These are phyloP conservation scores for Aspergillus pseudotamarii DNA, from an alignment of 2,329 filamentous ascomycete species.

Conservation along the genomic window DNA sequence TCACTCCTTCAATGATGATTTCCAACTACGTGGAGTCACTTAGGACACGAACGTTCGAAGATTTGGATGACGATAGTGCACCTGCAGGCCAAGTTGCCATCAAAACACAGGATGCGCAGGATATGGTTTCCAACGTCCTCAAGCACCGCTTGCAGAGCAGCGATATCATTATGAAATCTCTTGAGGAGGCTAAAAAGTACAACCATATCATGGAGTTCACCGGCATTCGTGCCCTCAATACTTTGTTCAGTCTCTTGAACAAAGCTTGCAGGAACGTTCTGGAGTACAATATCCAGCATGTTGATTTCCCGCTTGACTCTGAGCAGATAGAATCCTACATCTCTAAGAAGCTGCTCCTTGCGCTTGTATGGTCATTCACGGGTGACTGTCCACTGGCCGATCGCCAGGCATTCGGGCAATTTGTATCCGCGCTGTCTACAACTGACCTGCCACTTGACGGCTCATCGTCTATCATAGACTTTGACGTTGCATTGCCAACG, in stretches of 20 bases:
- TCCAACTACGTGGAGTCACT: conserved; percentile 85
- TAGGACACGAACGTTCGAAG: conserved; percentile 82
- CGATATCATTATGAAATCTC: conserved; percentile 75
- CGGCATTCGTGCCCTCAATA: conserved; percentile 83
- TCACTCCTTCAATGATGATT: conserved; percentile 90
- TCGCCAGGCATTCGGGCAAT: conserved; percentile 86
- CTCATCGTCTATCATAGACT: conserved; percentile 86
- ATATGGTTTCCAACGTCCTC: conserved; percentile 77
- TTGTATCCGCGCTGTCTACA: conserved; percentile 76
- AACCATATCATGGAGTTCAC: conserved; percentile 99
- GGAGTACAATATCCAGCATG: conserved; percentile 93
- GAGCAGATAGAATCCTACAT: conserved; percentile 89
- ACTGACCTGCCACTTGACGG: conserved; percentile 82
- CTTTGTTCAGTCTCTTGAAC: conserved; percentile 92
- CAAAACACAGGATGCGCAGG: conserved; percentile 77
- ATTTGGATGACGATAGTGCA: conserved; percentile 89
- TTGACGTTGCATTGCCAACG: conserved; percentile 82
- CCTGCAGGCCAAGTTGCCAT: conserved; percentile 74
- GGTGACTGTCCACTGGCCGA: conserved; percentile 90
- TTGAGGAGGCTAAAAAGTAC: conserved; percentile 75
- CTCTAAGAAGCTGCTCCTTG: conserved; percentile 90
- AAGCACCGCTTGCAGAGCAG: conserved; percentile 75
- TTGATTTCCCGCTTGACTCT: conserved; percentile 87
- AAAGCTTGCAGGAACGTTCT: conserved; percentile 90
- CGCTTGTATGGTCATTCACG: conserved; percentile 91